Evolutionary conservation across 371 early-diverging fungal species (phyloP), one percentile per base, ranked within the genome.

Genomic region (Zychaea mexicana): DNA sequence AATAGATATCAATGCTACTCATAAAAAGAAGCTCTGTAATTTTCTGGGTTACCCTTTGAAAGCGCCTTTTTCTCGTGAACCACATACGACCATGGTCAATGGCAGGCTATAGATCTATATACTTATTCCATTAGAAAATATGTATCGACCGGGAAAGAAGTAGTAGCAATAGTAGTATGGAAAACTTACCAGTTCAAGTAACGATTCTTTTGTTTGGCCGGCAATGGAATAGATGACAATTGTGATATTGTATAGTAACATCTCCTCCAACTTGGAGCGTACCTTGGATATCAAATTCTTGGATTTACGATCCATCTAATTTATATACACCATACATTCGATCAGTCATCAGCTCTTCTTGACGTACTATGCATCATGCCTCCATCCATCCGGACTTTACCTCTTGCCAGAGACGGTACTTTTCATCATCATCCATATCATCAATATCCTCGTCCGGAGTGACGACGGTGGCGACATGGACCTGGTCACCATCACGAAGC

Each of bases 21-120:
- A n/a, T n/a, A n/a, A n/a, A n/a, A n/a, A n/a, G n/a, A n/a, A n/a
- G n/a, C n/a, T n/a, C n/a, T n/a, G n/a, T n/a, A n/a, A n/a, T n/a
- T n/a, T n/a, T n/a, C n/a, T n/a, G n/a, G n/a, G n/a, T 52, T 76
- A 87, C 84, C 87, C 85, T 70, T 81, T 82, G 54, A 87, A 69
- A 22, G 85, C 77, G 8, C 83, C 78, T 47, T 80, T 75, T 10
- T 79, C 85, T 31, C 85, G 76, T 3, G 85, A 81, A 19, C 87
- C 85, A 46, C 85, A 85, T 13, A 87, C 77, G 9, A 85, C 80
- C 70, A 85, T 85, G 0, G 85, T 82, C 39, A 85, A 57, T 61
- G 73, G 71, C 55, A 81, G 61, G 12, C 75, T 76, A 57, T 72
- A 81, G 60, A 86, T 83, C 79, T 77, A 60, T 6, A 39, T 26